Percentiles rank a stretch among this genome's conserved stretches.
Conservation (phyloP, 2,329 filamentous ascomycete genomes). For the Hypoxylon sp. region DNA sequence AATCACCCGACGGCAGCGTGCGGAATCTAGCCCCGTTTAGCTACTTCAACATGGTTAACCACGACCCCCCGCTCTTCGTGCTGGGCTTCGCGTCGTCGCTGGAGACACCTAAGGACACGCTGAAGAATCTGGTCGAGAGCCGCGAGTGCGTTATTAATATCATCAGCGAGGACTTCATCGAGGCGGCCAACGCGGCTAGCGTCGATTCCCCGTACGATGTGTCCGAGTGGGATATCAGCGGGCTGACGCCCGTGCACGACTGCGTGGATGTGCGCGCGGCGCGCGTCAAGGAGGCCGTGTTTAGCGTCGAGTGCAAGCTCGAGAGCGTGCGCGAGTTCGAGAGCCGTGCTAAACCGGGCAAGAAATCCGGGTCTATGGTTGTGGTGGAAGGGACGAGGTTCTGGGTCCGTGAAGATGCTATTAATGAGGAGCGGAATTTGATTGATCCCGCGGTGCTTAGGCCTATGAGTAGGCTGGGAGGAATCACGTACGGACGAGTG, state of each 20-base stretch:
- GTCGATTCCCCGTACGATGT: constrained; percentile 84
- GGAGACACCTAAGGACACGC: constrained; percentile 79
- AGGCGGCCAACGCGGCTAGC: constrained; percentile 86
- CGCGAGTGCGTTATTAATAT: constrained; percentile 89
- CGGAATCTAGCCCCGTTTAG: constrained; percentile 88
- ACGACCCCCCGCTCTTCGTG: constrained; percentile 89
- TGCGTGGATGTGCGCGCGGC: constrained; percentile 77
- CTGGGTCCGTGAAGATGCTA: constrained; percentile 90
- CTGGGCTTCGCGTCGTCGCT: constrained; percentile 66
- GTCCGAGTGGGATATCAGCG: constrained; percentile 84
- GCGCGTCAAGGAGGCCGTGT: constrained; percentile 85
- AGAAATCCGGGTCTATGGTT: constrained; percentile 80
- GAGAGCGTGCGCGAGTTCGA: constrained; percentile 84
- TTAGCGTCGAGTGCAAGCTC: constrained; percentile 85
- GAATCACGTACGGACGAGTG: constrained; percentile 84
- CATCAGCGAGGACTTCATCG: constrained; percentile 85
- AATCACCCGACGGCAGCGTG: constrained; percentile 70
- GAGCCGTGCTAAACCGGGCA: constrained; percentile 77
- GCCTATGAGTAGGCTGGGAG: constrained; percentile 84
- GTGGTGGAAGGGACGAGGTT: constrained; percentile 89
- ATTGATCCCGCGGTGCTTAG: constrained; percentile 83
- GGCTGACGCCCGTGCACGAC: constrained; percentile 77
- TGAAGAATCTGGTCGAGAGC: constrained; percentile 79
- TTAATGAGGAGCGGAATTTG: constrained; percentile 81
- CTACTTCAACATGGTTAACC: constrained; percentile 86